These are phyloP conservation scores for Pholiota microspora DNA, from an alignment of 768 basidiomycete species.

Conservation along the genomic window DNA sequence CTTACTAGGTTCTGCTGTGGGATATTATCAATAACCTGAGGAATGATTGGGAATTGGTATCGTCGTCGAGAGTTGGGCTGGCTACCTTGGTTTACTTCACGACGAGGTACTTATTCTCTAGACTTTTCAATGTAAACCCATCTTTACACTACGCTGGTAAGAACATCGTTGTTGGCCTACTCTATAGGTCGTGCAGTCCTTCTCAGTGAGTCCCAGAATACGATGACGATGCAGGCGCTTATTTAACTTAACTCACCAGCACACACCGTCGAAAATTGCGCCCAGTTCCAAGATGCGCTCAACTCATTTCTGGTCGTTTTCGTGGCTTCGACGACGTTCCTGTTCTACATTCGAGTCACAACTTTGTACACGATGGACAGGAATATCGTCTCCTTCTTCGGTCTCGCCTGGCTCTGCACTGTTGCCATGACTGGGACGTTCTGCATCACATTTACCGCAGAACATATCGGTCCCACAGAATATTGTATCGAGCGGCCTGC, in stretches of 20 bases:
- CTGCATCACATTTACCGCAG: constrained; percentile 3
- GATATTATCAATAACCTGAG: constrained; percentile 11
- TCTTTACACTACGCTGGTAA: background rate
- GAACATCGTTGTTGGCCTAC: constrained; percentile 9
- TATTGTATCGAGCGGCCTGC: constrained; percentile 9
- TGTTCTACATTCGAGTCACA: constrained; percentile 12
- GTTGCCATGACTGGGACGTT: constrained; percentile 3
- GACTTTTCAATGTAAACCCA: background rate
- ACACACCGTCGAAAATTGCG: constrained; percentile 4
- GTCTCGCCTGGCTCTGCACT: constrained; percentile 2
- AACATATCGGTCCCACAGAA: constrained; percentile 2
- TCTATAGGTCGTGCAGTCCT: constrained; percentile 7
- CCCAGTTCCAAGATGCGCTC: constrained; percentile 3
- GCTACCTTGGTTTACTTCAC: constrained; percentile 8
- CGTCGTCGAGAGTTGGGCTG: background rate
- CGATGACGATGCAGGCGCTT: no score
- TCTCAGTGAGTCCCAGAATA: constrained; percentile 9
- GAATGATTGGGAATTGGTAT: constrained; percentile 5
- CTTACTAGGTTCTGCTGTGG: constrained; percentile 15
- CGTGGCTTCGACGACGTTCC: constrained; percentile 7
- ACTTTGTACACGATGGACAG: constrained; percentile 5
- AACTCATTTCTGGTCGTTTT: constrained; percentile 6
- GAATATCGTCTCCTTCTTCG: constrained; percentile 7
- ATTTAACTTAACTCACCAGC: background rate
- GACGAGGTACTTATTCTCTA: constrained; percentile 2